A percentile compares a stretch with the other conserved stretches of the same genome.
Evolutionary conservation across 1,284 basidiomycete species (phyloP).

Genomic region (Ustilago trichophora): DNA sequence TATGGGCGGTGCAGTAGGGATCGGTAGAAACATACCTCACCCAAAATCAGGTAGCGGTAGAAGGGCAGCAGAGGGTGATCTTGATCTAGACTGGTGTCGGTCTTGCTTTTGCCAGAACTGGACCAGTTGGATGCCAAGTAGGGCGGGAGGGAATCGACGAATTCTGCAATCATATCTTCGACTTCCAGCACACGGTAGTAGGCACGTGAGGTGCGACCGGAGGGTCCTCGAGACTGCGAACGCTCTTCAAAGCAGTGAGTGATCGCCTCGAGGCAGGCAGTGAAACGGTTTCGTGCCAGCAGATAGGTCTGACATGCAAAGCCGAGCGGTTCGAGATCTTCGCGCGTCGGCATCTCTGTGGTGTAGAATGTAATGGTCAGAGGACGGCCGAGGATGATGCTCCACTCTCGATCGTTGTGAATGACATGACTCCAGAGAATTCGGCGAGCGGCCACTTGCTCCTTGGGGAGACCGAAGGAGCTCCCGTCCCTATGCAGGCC

Average conservation of each 20-base stretch:
- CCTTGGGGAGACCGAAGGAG: conserved; percentile 44
- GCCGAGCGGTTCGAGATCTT: conserved; percentile 41
- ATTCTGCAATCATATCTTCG: conserved; percentile 47
- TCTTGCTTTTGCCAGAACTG: conserved; percentile 28
- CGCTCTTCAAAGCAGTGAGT: conserved; percentile 47
- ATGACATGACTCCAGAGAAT: conserved; percentile 51
- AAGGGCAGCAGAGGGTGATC: conserved; percentile 44
- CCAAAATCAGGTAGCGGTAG: conserved; percentile 44
- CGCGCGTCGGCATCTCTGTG: conserved; percentile 46
- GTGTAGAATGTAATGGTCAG: conserved; percentile 44
- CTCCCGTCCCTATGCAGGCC: conserved; percentile 44
- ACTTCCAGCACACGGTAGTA: conserved; percentile 46
- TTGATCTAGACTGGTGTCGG: conserved; percentile 41
- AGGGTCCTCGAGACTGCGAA: conserved; percentile 22
- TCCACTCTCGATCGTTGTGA: conserved; percentile 51
- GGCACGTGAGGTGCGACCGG: conserved; percentile 30
- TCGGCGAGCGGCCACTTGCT: conserved; percentile 37
- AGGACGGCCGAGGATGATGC: conserved; percentile 44
- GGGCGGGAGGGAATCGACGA: conserved; percentile 43
- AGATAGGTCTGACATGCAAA: conserved; percentile 47
- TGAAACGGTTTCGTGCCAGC: conserved; percentile 39
- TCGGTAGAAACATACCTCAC: conserved; percentile 47
- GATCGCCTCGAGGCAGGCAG: conserved; percentile 39
- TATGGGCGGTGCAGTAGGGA: conserved; percentile 46
- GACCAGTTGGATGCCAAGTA: conserved; percentile 42